Percentiles rank a stretch among this genome's conserved stretches.
Evolutionary conservation across 495 filamentous ascomycete genomes (phyloP).

Genomic region (Daldinia childiae): DNA sequence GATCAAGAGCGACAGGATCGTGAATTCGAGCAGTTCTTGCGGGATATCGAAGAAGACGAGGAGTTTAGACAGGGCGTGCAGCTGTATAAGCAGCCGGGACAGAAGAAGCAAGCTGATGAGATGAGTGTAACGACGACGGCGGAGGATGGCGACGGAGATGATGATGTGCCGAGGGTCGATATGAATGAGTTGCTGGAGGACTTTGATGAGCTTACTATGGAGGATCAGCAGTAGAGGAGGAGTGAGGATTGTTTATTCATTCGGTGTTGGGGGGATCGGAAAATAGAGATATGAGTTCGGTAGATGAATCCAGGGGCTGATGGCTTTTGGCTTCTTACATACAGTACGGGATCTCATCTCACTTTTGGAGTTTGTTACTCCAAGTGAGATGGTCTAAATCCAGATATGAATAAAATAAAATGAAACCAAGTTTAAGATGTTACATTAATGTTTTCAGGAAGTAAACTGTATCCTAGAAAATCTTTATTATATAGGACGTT

Average conservation of each 20-base stretch:
- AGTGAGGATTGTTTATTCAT: background rate
- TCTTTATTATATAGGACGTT: background rate
- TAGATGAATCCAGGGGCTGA: background rate
- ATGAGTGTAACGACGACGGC: constrained; percentile 71
- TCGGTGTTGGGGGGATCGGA: background rate
- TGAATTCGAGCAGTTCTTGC: constrained; percentile 96
- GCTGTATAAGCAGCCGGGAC: constrained; percentile 75
- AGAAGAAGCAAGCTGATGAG: constrained; percentile 55
- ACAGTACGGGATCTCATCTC: background rate
- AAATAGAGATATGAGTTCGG: background rate
- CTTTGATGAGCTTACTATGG: constrained; percentile 81
- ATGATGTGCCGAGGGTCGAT: constrained; percentile 75
- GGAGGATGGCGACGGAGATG: constrained; percentile 72
- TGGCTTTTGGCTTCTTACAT: background rate
- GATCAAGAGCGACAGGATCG: constrained; percentile 85
- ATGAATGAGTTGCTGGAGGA: constrained; percentile 90
- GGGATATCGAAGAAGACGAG: constrained; percentile 93
- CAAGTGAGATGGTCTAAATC: background rate
- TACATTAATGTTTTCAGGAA: background rate
- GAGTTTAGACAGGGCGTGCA: constrained; percentile 85
- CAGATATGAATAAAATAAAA: background rate
- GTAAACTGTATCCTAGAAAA: background rate
- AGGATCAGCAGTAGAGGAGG: constrained; percentile 52
- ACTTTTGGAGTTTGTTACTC: background rate
- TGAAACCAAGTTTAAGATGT: background rate